Evolutionary conservation across 495 filamentous ascomycete genomes (phyloP).

Genomic region (Aspergillus kassunensis): DNA sequence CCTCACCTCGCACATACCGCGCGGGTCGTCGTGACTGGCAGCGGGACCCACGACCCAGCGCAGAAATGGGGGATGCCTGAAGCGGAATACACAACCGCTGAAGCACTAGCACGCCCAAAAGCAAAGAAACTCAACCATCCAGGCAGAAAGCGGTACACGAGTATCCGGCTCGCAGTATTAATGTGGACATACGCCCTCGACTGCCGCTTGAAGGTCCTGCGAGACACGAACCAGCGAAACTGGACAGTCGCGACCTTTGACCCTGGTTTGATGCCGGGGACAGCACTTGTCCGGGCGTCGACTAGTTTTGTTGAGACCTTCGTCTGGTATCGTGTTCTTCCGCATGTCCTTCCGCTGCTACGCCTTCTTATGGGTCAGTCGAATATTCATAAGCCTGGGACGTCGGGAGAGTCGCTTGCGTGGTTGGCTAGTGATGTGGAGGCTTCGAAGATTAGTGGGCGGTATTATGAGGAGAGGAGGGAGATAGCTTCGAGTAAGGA

Average conservation of each 20-base stretch:
- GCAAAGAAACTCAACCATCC: background rate
- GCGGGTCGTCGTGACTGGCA: background rate
- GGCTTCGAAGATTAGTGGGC: background rate
- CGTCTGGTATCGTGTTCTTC: background rate
- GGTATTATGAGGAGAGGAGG: background rate
- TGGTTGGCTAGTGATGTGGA: background rate
- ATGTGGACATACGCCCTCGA: background rate
- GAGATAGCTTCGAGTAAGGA: background rate
- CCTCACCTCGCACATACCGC: slow-evolving; percentile 1
- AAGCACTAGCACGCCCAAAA: background rate
- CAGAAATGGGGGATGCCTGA: background rate
- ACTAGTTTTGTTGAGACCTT: background rate
- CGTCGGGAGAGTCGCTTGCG: background rate
- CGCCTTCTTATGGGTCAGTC: background rate
- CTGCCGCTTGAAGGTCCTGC: background rate
- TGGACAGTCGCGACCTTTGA: background rate
- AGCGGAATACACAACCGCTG: background rate
- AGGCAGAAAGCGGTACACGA: background rate
- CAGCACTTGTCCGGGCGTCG: background rate
- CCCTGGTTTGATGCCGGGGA: background rate
- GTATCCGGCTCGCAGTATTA: background rate
- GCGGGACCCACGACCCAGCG: slow-evolving; percentile 2
- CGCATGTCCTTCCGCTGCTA: background rate
- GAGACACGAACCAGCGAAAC: background rate
- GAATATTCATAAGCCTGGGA: background rate